These are phyloP conservation scores for thale cress (Arabidopsis thaliana) DNA, from an alignment of 345 rosid species.

Conservation along the genomic window TAIR10.1 NC_003076.8:23391501-23392000, in stretches of 20 bases:
- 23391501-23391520: conserved; percentile 17
- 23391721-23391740: not conserved
- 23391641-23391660: not conserved
- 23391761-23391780: not conserved
- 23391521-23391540: conserved; percentile 8
- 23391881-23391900: too few relatives aligned
- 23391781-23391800: not conserved
- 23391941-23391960: not conserved
- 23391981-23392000: too few relatives aligned
- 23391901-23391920: too few relatives aligned
- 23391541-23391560: not conserved
- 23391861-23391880: too few relatives aligned
- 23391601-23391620: not conserved
- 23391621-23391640: not conserved
- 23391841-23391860: too few relatives aligned
- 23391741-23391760: not conserved
- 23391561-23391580: not conserved
- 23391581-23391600: not conserved
- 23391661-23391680: not conserved
- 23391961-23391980: too few relatives aligned
- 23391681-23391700: not conserved
- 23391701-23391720: not conserved
- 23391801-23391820: not conserved
- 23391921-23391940: too few relatives aligned
- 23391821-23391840: not conserved